A percentile compares a stretch with the other conserved stretches of the same genome.
These are phyloP conservation scores for Cerrena zonata DNA, from an alignment of 1,284 basidiomycete species.

Conservation along the genomic window DNA sequence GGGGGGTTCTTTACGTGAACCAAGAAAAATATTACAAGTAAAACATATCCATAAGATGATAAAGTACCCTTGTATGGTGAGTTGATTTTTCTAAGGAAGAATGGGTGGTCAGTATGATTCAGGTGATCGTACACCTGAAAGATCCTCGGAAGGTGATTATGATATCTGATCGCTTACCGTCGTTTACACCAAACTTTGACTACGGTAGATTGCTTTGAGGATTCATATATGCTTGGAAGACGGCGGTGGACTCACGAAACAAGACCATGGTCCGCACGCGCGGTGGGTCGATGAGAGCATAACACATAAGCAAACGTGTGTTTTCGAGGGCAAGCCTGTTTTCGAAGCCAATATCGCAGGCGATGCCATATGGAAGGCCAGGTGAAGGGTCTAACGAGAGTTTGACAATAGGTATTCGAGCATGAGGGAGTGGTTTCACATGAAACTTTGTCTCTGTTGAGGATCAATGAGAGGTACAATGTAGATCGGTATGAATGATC, in stretches of 20 bases:
- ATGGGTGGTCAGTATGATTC: background rate
- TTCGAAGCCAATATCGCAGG: slow-evolving; percentile 98
- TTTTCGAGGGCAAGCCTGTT: slow-evolving; percentile 96
- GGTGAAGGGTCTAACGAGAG: slow-evolving; percentile 86
- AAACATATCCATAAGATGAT: slow-evolving; percentile 95
- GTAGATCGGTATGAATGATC: slow-evolving; percentile 16
- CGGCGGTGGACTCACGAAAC: slow-evolving; percentile 67
- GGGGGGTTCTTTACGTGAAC: slow-evolving; percentile 95
- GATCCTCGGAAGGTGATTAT: too few relatives aligned
- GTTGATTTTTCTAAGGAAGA: slow-evolving; percentile 79
- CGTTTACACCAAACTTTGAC: slow-evolving; percentile 99
- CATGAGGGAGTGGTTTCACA: slow-evolving; percentile 93
- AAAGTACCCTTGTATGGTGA: slow-evolving; percentile 95
- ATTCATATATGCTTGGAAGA: background rate
- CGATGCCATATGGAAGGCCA: slow-evolving; percentile 84
- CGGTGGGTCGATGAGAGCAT: slow-evolving; percentile 94
- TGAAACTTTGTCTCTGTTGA: slow-evolving; percentile 88
- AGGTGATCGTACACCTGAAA: background rate
- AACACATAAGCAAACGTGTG: slow-evolving; percentile 91
- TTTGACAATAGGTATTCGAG: slow-evolving; percentile 98
- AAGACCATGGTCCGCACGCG: slow-evolving; percentile 91
- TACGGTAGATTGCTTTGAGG: slow-evolving; percentile 26
- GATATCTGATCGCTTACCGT: slow-evolving; percentile 46
- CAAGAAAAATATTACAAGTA: slow-evolving; percentile 95
- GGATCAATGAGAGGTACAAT: slow-evolving; percentile 6